Evolutionary conservation across 2,329 filamentous ascomycete genomes (phyloP).

Genomic region (Pseudogymnoascus sp.): DNA sequence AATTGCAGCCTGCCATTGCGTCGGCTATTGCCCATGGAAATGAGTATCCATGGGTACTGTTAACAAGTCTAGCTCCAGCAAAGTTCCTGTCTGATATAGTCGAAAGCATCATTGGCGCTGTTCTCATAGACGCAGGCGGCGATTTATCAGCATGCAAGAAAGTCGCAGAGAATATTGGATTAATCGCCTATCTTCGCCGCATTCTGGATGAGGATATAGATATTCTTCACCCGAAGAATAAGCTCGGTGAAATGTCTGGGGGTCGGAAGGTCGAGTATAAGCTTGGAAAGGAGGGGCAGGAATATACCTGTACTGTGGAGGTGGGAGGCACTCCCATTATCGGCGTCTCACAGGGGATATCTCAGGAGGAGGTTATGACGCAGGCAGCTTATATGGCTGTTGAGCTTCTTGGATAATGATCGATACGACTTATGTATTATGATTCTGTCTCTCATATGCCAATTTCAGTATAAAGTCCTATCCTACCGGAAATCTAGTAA

Average conservation of each 20-base stretch:
- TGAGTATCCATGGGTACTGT: constrained; percentile 69
- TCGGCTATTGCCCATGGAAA: constrained; percentile 42
- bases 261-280: constrained; percentile 49
- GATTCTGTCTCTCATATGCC: not conserved
- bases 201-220: constrained; percentile 55
- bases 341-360: constrained; percentile 20
- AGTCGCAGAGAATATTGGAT: constrained; percentile 57
- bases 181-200: constrained; percentile 56
- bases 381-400: constrained; percentile 46
- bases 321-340: constrained; percentile 13
- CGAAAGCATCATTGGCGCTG: constrained; percentile 72
- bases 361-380: constrained; percentile 55
- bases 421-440: not conserved
- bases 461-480: not conserved
- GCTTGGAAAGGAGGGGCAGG: constrained; percentile 24
- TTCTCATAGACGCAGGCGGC: constrained; percentile 76
- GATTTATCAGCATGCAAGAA: constrained; percentile 50
- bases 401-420: constrained; percentile 37
- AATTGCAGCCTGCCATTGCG: constrained; percentile 12
- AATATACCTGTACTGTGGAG: constrained; percentile 9
- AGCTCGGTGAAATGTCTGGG: constrained; percentile 54
- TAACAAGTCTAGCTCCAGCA: constrained; percentile 57
- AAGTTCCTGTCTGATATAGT: constrained; percentile 84
- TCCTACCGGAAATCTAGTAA: no score
- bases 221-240: constrained; percentile 60